Evolutionary conservation across 2,329 filamentous ascomycete species (phyloP), one percentile per base, ranked within the genome.

Genomic region (Apiospora pterosperma): DNA sequence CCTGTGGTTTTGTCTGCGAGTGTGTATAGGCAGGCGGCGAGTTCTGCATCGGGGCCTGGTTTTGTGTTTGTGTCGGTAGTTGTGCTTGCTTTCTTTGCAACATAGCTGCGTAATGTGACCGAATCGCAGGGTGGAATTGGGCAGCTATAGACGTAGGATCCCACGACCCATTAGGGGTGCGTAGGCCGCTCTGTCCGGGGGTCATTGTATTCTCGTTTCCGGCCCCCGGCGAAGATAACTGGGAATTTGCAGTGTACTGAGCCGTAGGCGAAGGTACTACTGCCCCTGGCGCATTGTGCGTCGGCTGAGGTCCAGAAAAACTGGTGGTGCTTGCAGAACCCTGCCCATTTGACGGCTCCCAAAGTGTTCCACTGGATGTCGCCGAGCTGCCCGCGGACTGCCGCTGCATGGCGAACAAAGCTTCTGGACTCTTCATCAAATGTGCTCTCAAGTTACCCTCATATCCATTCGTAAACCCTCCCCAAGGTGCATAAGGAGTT

Each of bases 391-490:
- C 42, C 16, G 31, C 38, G 14, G 34, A 16, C 31, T 58, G 44
- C 31, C 61, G 61, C 36, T 58, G 44, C 21, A 73, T 70, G 12
- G 68, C 67, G 59, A 76, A 77, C 4, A 81, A 71, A 5, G 77
- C 75, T 41, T 79, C 74, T 25, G 78, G 78, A 11, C 76, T 76
- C 63, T 76, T 78, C 74, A 82, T 78, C 55, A 84, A 66, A 64
- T 84, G 81, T 21, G 80, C 79, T 60, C 78, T 77, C 21, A 82
- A 66, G 59, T 82, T 83, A 23, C 83, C 84, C 72, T 88, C 84
- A 64, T 88, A 88, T 5, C 85, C 85, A 66, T 89, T 89, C 38
- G 83, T 86, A 69, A 88, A 88, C 0, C 86, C 87, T 28, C 84
- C 83, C 76, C 78, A 81, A 1, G 80, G 77, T 19, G 83, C 81